Conservation (phyloP, 78 protist species). For the Creolimax fragrantissima region DNA sequence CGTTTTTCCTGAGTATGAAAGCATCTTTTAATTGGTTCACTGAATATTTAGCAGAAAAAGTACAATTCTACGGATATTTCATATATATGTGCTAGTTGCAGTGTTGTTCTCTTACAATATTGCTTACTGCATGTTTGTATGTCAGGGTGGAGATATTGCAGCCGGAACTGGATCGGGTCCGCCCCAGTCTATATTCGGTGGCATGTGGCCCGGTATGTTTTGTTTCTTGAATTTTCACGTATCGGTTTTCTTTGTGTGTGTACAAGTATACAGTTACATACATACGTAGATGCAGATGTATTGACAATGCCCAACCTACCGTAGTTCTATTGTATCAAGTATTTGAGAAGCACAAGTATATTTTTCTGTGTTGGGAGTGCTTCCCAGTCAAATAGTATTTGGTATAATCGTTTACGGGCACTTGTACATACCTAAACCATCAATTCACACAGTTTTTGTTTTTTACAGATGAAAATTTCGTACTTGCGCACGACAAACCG, state of each 20-base stretch:
- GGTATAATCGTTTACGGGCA: no score
- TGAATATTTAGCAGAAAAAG: no score
- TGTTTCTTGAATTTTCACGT: not conserved
- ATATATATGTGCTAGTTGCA: no score
- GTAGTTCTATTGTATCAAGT: no score
- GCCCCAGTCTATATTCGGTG: conserved; percentile 64
- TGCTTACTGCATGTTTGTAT: no score
- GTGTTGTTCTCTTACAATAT: no score
- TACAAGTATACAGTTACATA: not conserved
- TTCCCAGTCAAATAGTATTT: no score
- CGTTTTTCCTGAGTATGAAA: no score
- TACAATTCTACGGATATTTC: no score
- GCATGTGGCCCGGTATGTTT: not conserved
- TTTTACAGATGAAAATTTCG: not conserved
- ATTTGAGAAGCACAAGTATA: no score
- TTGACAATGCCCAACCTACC: not conserved
- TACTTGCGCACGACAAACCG: not conserved
- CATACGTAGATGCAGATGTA: not conserved
- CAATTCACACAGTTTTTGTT: not conserved
- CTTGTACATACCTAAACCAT: not conserved
- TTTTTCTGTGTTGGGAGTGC: no score
- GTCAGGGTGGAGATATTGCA: conserved; percentile 93
- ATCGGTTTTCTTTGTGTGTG: not conserved
- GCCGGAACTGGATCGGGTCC: conserved; percentile 71
- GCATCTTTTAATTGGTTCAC: no score